Percentiles rank a stretch among this genome's conserved stretches.
Evolutionary conservation across 2,329 filamentous ascomycete species (phyloP).

Genomic region (Alternaria viburni): DNA sequence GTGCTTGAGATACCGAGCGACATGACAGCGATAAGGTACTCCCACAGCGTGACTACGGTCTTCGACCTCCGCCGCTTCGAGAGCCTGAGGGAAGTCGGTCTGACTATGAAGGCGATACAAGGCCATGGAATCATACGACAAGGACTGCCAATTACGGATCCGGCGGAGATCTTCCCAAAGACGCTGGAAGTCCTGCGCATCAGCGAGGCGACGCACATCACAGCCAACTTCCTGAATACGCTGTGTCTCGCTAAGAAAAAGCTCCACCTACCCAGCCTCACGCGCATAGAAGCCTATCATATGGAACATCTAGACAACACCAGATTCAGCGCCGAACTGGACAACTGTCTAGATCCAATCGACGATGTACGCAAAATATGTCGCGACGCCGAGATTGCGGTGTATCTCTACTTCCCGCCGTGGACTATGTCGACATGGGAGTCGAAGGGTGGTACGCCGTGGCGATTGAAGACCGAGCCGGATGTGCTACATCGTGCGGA

Average conservation of each 20-base stretch:
- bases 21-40: slow-evolving; percentile 5
- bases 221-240: slow-evolving; percentile 6
- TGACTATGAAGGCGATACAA: slow-evolving; percentile 19
- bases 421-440: slow-evolving; percentile 13
- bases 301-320: neutral
- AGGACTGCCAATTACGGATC: neutral
- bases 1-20: slow-evolving; percentile 18
- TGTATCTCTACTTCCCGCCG: slow-evolving; percentile 16
- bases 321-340: neutral
- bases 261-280: neutral
- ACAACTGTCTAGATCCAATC: neutral
- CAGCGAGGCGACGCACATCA: slow-evolving; percentile 12
- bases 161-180: slow-evolving; percentile 13
- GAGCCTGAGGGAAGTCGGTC: slow-evolving; percentile 11
- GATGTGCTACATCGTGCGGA: neutral
- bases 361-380: neutral
- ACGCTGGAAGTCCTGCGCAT: slow-evolving; percentile 20
- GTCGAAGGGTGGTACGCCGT: slow-evolving; percentile 8
- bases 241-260: slow-evolving; percentile 15
- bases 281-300: slow-evolving; percentile 19
- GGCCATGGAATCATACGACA: neutral
- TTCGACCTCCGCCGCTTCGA: slow-evolving; percentile 19
- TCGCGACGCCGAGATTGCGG: slow-evolving; percentile 2
- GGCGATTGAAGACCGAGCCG: slow-evolving; percentile 5
- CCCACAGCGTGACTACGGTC: neutral